Evolutionary conservation across 768 basidiomycete genomes (phyloP).

Genomic region (Amanita polypyramis): DNA sequence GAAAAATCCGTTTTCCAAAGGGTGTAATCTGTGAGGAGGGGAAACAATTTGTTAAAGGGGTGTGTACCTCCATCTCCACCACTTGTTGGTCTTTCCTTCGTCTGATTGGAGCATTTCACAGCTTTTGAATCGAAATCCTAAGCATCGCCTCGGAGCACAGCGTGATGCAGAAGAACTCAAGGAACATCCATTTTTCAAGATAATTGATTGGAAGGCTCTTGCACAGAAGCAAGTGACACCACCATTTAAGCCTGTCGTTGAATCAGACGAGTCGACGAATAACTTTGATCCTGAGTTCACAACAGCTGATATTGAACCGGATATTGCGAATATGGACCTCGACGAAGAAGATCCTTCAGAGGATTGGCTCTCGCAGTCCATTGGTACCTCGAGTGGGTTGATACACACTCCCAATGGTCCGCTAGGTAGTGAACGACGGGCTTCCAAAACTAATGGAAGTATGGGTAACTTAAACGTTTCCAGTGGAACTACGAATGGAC

Average conservation of each 20-base stretch:
- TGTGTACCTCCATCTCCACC: conserved; percentile 32
- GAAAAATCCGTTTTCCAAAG: conserved; percentile 96
- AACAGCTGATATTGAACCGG: conserved; percentile 74
- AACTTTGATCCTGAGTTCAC: conserved; percentile 99
- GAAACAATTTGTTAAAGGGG: conserved; percentile 98
- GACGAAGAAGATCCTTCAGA: conserved; percentile 63
- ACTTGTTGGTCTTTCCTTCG: conserved; percentile 7
- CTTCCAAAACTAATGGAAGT: conserved; percentile 7
- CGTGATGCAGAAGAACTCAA: conserved; percentile 92
- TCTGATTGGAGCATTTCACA: conserved; percentile 20
- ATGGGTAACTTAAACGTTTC: neutral
- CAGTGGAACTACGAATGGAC: conserved; percentile 10
- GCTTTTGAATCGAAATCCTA: conserved; percentile 98
- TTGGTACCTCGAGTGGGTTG: conserved; percentile 24
- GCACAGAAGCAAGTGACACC: conserved; percentile 85
- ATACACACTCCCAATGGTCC: conserved; percentile 69
- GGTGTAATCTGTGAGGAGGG: conserved; percentile 96
- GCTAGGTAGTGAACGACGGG: conserved; percentile 46
- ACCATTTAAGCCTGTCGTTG: conserved; percentile 96
- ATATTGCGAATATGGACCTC: conserved; percentile 39
- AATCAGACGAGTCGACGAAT: conserved; percentile 95
- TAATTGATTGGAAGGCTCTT: conserved; percentile 87
- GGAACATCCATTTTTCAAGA: conserved; percentile 88
- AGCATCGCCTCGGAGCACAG: conserved; percentile 85
- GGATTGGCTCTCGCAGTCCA: conserved; percentile 49